These are phyloP conservation scores for Cicer judaicum DNA, from an alignment of 306 rosid species.

Conservation along the genomic window DNA sequence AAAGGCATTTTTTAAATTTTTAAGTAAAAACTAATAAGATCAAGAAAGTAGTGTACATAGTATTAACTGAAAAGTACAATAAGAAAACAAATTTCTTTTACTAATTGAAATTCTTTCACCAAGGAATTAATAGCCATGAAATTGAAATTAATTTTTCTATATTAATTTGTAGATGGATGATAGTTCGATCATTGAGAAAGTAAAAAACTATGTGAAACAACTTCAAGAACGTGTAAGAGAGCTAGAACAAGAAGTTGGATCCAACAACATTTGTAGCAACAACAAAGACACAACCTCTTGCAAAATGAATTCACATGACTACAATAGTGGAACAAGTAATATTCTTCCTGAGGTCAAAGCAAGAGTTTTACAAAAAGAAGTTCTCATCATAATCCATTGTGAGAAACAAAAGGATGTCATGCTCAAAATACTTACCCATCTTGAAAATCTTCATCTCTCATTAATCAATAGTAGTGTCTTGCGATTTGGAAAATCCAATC, in stretches of 20 bases:
- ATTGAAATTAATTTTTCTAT: not conserved
- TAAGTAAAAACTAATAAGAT: too few species aligned
- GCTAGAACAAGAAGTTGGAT: conserved; percentile 44
- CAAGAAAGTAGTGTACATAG: too few species aligned
- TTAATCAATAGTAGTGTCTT: conserved; percentile 44
- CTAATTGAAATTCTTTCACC: too few species aligned
- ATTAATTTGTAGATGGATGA: conserved; percentile 40
- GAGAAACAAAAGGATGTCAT: conserved; percentile 44
- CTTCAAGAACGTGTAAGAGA: conserved; percentile 50
- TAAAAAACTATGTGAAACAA: conserved; percentile 39
- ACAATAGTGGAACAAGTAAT: conserved; percentile 1
- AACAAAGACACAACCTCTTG: not conserved
- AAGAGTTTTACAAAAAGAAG: conserved; percentile 40
- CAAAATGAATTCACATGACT: not conserved
- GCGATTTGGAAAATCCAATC: conserved; percentile 46
- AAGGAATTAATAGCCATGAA: too few species aligned
- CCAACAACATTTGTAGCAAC: not conserved
- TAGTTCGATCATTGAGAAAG: conserved; percentile 38
- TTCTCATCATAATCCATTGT: conserved; percentile 44
- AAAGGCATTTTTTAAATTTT: too few species aligned
- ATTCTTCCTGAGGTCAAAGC: conserved; percentile 40
- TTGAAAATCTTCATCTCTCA: conserved; percentile 45
- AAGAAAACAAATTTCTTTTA: too few species aligned
- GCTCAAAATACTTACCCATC: conserved; percentile 44
- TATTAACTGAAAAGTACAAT: too few species aligned